Percentiles rank a stretch among this genome's conserved stretches.
These are phyloP conservation scores for Boeremia exigua DNA, from an alignment of 2,329 filamentous ascomycete genomes.

Conservation along the genomic window DNA sequence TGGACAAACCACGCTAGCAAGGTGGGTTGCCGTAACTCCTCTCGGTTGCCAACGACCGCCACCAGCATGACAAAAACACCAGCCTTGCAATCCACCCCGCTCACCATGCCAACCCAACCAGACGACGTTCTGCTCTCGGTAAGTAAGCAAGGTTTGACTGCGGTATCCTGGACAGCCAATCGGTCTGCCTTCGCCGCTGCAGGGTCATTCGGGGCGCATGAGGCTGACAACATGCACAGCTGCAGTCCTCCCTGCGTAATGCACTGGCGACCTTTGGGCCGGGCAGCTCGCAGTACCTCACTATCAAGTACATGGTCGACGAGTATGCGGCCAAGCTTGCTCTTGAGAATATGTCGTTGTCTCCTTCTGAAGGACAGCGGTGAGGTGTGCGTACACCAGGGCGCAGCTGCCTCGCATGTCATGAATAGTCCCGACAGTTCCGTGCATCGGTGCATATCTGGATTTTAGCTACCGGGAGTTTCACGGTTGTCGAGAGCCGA, in stretches of 20 bases:
- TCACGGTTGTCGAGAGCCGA: background rate
- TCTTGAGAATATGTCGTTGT: constrained; percentile 15
- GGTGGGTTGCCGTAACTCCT: background rate
- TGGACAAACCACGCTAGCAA: constrained; percentile 3
- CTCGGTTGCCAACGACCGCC: background rate
- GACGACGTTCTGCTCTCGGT: constrained; percentile 40
- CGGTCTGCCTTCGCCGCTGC: too few species aligned
- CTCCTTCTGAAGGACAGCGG: background rate
- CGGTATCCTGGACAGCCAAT: too few species aligned
- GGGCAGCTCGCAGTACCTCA: constrained; percentile 37
- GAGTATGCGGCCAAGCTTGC: constrained; percentile 39
- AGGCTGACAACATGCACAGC: constrained; percentile 21
- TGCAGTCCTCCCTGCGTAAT: constrained; percentile 46
- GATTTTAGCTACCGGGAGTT: background rate
- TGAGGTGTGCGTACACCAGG: too few species aligned
- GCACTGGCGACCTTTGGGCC: constrained; percentile 42
- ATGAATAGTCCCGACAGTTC: background rate
- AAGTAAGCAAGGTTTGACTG: constrained; percentile 7
- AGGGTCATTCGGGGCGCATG: background rate
- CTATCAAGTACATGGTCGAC: constrained; percentile 41
- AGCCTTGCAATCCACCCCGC: background rate
- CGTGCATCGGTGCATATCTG: background rate
- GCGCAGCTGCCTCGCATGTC: too few species aligned
- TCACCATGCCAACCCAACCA: constrained; percentile 28
- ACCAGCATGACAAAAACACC: background rate